Evolutionary conservation across 176 grass and related monocot species (phyloP).

Genomic region (Panicum miliaceum): DNA sequence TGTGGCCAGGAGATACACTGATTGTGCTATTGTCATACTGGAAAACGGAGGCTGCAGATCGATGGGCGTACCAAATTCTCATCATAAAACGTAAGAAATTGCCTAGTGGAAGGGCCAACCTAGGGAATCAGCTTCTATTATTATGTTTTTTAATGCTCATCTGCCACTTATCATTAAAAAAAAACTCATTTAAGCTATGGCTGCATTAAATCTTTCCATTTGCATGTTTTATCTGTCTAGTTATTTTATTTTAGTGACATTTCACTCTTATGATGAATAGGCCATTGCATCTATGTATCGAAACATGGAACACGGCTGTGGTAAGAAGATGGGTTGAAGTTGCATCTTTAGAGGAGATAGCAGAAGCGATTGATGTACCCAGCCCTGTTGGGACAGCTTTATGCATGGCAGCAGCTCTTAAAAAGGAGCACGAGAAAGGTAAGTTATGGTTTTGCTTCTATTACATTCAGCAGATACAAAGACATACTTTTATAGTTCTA

Average conservation of each 20-base stretch:
- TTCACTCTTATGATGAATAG: constrained; percentile 53
- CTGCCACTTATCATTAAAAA: constrained; percentile 5
- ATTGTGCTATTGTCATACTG: constrained; percentile 93
- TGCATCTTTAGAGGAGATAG: constrained; percentile 76
- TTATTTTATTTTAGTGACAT: constrained; percentile 33
- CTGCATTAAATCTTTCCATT: constrained; percentile 27
- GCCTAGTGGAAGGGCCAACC: constrained; percentile 13
- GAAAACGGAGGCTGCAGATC: constrained; percentile 98
- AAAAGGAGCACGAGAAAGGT: constrained; percentile 97
- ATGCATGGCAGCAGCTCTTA: constrained; percentile 97
- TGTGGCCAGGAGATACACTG: constrained; percentile 83
- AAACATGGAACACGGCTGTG: constrained; percentile 85
- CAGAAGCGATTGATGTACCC: constrained; percentile 78
- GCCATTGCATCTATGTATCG: constrained; percentile 94
- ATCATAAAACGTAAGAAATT: constrained; percentile 86
- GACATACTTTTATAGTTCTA: not conserved
- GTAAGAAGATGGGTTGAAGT: constrained; percentile 89
- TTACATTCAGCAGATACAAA: constrained; percentile 12
- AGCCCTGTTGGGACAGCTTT: constrained; percentile 82
- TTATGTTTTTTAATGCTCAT: constrained; percentile 20
- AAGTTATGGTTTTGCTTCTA: constrained; percentile 43
- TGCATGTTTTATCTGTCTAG: constrained; percentile 13
- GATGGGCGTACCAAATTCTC: constrained; percentile 79
- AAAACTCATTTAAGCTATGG: constrained; percentile 20
- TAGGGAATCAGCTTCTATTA: constrained; percentile 34